Conservation (phyloP, 805 yeast species). For the Candida coleopterorum region DNA sequence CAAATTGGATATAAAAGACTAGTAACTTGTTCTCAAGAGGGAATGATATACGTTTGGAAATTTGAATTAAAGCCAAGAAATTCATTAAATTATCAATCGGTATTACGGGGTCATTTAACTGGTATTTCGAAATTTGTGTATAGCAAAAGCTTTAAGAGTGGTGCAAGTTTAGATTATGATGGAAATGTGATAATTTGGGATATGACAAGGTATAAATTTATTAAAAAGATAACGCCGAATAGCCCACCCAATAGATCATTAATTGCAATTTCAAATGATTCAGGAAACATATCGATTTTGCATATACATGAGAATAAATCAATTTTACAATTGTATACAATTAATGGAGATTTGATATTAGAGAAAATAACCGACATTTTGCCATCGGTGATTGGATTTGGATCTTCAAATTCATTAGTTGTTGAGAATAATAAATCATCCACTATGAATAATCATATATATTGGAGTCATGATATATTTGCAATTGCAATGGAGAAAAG, state of each 20-base stretch:
- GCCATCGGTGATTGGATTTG: conserved; percentile 24
- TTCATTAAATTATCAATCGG: conserved; percentile 37
- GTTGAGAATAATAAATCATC: conserved; percentile 19
- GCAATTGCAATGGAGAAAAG: conserved; percentile 18
- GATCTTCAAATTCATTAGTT: conserved; percentile 23
- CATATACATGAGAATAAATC: conserved; percentile 15
- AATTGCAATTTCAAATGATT: conserved; percentile 47
- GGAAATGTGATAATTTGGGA: conserved; percentile 69
- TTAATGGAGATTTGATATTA: conserved; percentile 48
- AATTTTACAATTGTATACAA: conserved; percentile 36
- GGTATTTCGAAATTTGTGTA: conserved; percentile 43
- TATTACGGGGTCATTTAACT: conserved; percentile 55
- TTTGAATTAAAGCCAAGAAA: conserved; percentile 25
- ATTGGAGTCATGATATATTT: conserved; percentile 35
- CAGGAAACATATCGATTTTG: conserved; percentile 48
- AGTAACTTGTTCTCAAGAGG: conserved; percentile 51
- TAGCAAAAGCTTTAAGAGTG: conserved; percentile 49
- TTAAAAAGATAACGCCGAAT: conserved; percentile 33
- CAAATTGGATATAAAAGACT: conserved; percentile 40
- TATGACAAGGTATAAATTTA: conserved; percentile 44
- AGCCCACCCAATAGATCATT: conserved; percentile 13
- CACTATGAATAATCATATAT: conserved; percentile 23
- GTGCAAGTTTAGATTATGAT: conserved; percentile 48
- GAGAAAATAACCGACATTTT: conserved; percentile 13
- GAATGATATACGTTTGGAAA: conserved; percentile 58